Evolutionary conservation across 2,329 filamentous ascomycete genomes (phyloP).

Genomic region (Calycina herbarum): DNA sequence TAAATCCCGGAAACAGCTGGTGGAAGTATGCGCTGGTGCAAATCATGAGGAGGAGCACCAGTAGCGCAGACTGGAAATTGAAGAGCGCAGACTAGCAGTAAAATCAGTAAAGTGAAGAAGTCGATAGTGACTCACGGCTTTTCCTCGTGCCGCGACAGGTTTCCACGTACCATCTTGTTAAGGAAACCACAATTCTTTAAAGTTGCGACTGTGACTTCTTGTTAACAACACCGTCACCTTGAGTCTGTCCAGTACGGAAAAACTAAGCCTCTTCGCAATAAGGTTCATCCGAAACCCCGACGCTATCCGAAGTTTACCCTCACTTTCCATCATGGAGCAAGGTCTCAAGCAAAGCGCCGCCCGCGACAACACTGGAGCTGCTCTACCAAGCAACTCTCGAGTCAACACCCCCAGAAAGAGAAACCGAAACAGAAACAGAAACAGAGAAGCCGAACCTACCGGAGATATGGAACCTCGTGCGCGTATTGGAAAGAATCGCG

Average conservation of each 20-base stretch:
- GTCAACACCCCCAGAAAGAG: background rate
- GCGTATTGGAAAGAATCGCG: constrained; percentile 76
- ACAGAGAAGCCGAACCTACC: background rate
- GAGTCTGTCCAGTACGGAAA: background rate
- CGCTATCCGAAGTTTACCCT: background rate
- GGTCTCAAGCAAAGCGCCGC: background rate
- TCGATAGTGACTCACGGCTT: background rate
- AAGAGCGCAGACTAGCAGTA: constrained; percentile 83
- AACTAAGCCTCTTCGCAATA: background rate
- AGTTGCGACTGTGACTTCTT: background rate
- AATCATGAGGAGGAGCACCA: constrained; percentile 91
- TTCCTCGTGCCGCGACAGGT: background rate
- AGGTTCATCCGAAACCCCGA: background rate
- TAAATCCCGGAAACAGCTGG: constrained; percentile 81
- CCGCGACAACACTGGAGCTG: background rate
- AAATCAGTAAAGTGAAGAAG: constrained; percentile 12
- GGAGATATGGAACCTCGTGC: constrained; percentile 69
- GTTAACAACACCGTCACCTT: background rate
- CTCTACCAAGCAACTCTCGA: background rate
- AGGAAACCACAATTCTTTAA: background rate
- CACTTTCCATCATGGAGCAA: background rate
- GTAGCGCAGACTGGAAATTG: constrained; percentile 96
- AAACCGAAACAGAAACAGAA: background rate
- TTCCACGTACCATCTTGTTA: constrained; percentile 24
- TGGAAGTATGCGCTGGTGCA: constrained; percentile 96